Evolutionary conservation across 1,284 basidiomycete species (phyloP).

Genomic region (Anthracocystis setariae): DNA sequence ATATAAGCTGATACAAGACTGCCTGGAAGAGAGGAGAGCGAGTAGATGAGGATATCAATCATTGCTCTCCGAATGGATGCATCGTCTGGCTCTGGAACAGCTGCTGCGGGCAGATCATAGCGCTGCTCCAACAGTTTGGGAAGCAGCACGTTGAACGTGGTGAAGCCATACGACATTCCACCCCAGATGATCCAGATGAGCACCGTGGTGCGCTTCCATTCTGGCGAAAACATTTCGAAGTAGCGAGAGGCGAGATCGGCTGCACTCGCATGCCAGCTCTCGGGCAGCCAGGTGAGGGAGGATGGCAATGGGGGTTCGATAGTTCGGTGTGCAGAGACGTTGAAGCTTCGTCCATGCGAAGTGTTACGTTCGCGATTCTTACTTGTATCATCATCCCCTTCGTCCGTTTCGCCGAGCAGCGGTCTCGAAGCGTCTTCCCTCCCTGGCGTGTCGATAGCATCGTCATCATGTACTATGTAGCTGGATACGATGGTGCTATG

Average conservation of each 20-base stretch:
- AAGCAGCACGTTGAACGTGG: slow-evolving; percentile 96
- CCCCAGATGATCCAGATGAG: slow-evolving; percentile 70
- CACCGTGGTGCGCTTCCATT: slow-evolving; percentile 84
- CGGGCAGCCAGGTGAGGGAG: slow-evolving; percentile 37
- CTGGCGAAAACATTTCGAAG: slow-evolving; percentile 78
- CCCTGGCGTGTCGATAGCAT: neutral
- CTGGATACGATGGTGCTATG: neutral
- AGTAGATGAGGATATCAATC: slow-evolving; percentile 58
- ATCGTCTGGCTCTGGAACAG: slow-evolving; percentile 16
- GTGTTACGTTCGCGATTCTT: slow-evolving; percentile 14
- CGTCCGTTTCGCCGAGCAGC: slow-evolving; percentile 2
- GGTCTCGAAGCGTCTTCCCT: slow-evolving; percentile 10
- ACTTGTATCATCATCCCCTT: neutral
- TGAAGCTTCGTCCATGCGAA: slow-evolving; percentile 4
- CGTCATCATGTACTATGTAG: slow-evolving; percentile 7
- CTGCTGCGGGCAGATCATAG: slow-evolving; percentile 15
- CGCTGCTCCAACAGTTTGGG: slow-evolving; percentile 77
- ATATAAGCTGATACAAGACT: slow-evolving; percentile 85
- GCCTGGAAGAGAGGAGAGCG: slow-evolving; percentile 55
- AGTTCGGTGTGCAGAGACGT: neutral
- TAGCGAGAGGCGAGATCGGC: slow-evolving; percentile 73
- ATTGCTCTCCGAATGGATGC: slow-evolving; percentile 36
- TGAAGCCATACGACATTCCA: slow-evolving; percentile 74
- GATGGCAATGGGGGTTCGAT: slow-evolving; percentile 10
- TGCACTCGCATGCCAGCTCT: slow-evolving; percentile 31